Conservation (phyloP, 805 yeast genomes). For the Lipomyces sp. region DNA sequence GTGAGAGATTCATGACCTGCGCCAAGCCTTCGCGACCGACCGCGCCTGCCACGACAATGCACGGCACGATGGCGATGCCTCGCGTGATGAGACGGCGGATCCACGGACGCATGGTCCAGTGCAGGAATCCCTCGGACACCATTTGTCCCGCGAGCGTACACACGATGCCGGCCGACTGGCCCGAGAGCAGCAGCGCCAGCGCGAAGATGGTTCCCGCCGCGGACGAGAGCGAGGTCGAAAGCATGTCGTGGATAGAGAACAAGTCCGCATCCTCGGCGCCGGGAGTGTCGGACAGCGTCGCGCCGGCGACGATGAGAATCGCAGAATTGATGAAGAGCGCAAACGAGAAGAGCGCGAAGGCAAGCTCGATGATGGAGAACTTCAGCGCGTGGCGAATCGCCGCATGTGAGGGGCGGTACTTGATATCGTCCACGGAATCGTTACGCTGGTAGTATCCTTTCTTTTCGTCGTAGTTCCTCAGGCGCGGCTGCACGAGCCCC, state of each 20-base stretch:
- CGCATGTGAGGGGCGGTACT: constrained; percentile 64
- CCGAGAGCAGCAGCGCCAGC: constrained; percentile 77
- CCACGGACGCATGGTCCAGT: constrained; percentile 81
- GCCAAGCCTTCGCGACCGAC: constrained; percentile 73
- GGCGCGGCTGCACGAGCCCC: constrained; percentile 81
- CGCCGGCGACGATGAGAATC: constrained; percentile 79
- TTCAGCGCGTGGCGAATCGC: constrained; percentile 74
- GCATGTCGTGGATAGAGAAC: constrained; percentile 67
- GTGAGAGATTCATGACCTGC: constrained; percentile 75
- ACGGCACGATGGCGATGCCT: constrained; percentile 74
- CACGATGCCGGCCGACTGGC: constrained; percentile 87
- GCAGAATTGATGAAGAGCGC: constrained; percentile 86
- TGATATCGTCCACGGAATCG: constrained; percentile 27
- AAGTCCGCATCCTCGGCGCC: constrained; percentile 72
- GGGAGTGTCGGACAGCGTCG: constrained; percentile 65
- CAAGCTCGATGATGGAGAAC: constrained; percentile 68
- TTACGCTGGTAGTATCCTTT: constrained; percentile 54
- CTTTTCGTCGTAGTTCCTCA: constrained; percentile 72
- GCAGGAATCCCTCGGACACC: constrained; percentile 84
- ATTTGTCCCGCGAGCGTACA: constrained; percentile 90
- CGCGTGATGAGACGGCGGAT: constrained; percentile 74
- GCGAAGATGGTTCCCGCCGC: constrained; percentile 82
- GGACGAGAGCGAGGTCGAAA: constrained; percentile 59
- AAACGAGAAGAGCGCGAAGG: constrained; percentile 66
- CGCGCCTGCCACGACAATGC: constrained; percentile 66